These are phyloP conservation scores for Aaosphaeria arxii DNA, from an alignment of 2,329 filamentous ascomycete genomes.

Conservation along the genomic window DNA sequence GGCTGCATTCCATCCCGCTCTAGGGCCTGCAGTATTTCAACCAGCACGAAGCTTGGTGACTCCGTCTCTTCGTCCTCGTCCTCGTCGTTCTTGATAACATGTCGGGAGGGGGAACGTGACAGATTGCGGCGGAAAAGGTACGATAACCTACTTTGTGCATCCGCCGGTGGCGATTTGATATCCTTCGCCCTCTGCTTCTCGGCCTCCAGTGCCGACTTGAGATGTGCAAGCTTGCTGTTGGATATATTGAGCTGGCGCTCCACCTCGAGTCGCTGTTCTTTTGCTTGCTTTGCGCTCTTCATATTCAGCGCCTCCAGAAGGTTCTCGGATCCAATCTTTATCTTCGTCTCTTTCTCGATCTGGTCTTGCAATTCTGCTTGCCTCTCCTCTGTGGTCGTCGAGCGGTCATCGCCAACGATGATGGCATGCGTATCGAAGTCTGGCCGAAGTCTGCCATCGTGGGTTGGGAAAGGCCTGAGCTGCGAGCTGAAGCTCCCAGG, in stretches of 20 bases:
- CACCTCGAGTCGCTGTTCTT: slow-evolving; percentile 57
- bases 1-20: slow-evolving; percentile 84
- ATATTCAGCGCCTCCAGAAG: slow-evolving; percentile 90
- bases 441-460: slow-evolving; percentile 58
- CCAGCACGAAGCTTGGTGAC: slow-evolving; percentile 86
- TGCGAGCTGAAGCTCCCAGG: slow-evolving; percentile 89
- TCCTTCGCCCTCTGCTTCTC: slow-evolving; percentile 59
- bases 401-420: slow-evolving; percentile 60
- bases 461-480: slow-evolving; percentile 68
- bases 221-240: slow-evolving; percentile 65
- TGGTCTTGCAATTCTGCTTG: slow-evolving; percentile 75
- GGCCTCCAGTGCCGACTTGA: slow-evolving; percentile 58
- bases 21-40: slow-evolving; percentile 85
- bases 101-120: slow-evolving; percentile 50
- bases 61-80: slow-evolving; percentile 66
- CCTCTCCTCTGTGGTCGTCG: slow-evolving; percentile 64
- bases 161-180: slow-evolving; percentile 46
- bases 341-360: slow-evolving; percentile 94
- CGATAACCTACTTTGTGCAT: slow-evolving; percentile 52
- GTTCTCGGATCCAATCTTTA: slow-evolving; percentile 96
- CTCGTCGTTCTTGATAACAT: slow-evolving; percentile 54
- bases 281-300: slow-evolving; percentile 94
- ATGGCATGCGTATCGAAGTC: slow-evolving; percentile 53
- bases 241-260: slow-evolving; percentile 87
- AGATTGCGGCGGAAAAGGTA: slow-evolving; percentile 57